phyloP scores from a whole-genome alignment of 805 yeast genomes.

The Ascoidea asiatica region DNA sequence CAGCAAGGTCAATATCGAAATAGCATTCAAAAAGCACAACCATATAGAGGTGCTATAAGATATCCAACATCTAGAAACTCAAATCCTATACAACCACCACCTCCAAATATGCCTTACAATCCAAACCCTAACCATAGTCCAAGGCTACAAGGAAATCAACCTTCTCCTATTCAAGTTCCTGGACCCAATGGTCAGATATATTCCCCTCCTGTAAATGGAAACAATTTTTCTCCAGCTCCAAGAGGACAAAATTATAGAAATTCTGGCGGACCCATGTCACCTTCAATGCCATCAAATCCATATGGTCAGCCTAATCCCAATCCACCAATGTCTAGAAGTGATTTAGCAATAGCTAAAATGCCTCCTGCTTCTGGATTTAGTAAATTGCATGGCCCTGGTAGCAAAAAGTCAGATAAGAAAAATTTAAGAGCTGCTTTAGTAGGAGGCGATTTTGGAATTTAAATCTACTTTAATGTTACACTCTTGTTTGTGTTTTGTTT shows the following conservation, averaged over 20 bases:
- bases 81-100: neutral
- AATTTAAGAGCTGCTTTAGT: constrained; percentile 50
- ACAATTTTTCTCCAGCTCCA: constrained; percentile 7
- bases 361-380: constrained; percentile 31
- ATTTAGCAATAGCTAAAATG: constrained; percentile 29
- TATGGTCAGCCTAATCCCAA: constrained; percentile 5
- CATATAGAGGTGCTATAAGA: neutral
- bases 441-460: constrained; percentile 60
- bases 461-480: too few relatives aligned
- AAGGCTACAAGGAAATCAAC: neutral
- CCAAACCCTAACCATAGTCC: too few relatives aligned
- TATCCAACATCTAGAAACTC: neutral
- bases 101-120: neutral
- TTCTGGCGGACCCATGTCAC: neutral
- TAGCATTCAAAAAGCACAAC: too few relatives aligned
- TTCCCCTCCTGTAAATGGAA: constrained; percentile 2
- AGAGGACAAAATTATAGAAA: constrained; percentile 10
- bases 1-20: too few relatives aligned
- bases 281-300: neutral
- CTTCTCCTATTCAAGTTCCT: constrained; percentile 3
- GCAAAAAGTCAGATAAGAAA: constrained; percentile 33
- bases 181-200: constrained; percentile 7
- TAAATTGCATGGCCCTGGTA: constrained; percentile 28
- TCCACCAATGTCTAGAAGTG: constrained; percentile 22
- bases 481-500: too few relatives aligned